These are phyloP conservation scores for Fusarium buharicum DNA, from an alignment of 2,329 filamentous ascomycete species.

Conservation along the genomic window DNA sequence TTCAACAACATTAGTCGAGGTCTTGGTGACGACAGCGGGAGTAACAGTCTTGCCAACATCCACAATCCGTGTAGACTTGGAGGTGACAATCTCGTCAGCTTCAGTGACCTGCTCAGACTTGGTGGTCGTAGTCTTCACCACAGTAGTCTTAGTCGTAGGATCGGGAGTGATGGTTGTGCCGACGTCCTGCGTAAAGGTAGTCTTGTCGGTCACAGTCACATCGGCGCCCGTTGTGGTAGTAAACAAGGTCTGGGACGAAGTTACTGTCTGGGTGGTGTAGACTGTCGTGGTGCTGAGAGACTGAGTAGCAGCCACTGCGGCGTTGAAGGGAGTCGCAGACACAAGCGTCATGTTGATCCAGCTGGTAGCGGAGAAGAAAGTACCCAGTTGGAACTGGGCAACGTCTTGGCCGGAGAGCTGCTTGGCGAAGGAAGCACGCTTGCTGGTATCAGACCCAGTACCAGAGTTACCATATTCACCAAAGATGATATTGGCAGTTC, in stretches of 20 bases:
- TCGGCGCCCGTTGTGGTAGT: conserved; percentile 25
- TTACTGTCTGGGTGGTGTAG: conserved; percentile 35
- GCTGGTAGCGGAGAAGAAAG: conserved; percentile 34
- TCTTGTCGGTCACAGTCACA: conserved; percentile 28
- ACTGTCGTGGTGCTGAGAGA: conserved; percentile 27
- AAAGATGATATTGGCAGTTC: conserved; percentile 36
- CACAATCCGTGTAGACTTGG: conserved; percentile 43
- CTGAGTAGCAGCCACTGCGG: conserved; percentile 16
- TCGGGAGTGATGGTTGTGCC: conserved; percentile 39
- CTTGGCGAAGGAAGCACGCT: conserved; percentile 38
- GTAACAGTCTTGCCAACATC: conserved; percentile 50
- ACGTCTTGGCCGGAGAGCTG: conserved; percentile 12
- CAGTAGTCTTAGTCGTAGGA: conserved; percentile 26
- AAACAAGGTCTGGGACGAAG: conserved; percentile 29
- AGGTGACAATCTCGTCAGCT: conserved; percentile 42
- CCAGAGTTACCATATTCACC: conserved; percentile 38
- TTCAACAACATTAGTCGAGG: conserved; percentile 28
- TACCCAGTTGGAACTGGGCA: conserved; percentile 32
- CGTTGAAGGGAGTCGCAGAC: conserved; percentile 35
- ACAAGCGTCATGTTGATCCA: conserved; percentile 42
- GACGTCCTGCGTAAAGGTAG: conserved; percentile 28
- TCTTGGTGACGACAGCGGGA: conserved; percentile 42
- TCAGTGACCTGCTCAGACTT: conserved; percentile 26
- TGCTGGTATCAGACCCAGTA: conserved; percentile 28
- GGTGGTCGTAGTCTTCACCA: conserved; percentile 34